Evolutionary conservation across 768 basidiomycete genomes (phyloP).

Genomic region (Tricholoma furcatifolium): DNA sequence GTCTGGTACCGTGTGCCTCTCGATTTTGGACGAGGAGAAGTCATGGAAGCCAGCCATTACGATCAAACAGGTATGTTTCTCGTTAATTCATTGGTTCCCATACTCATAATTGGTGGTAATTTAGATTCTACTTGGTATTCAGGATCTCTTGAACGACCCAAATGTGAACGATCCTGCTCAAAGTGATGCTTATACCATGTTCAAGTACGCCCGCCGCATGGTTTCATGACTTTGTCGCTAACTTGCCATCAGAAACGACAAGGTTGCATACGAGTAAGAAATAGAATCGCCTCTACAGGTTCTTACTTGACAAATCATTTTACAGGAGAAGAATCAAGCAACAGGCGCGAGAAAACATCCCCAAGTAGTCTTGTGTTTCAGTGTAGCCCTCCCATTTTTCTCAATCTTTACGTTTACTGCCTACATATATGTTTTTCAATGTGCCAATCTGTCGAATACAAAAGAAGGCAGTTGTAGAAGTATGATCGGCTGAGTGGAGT

Average conservation of each 20-base stretch:
- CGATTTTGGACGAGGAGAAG: conserved; percentile 98
- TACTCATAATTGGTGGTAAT: conserved; percentile 2
- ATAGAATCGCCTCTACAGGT: neutral
- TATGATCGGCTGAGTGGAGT: conserved; percentile 1
- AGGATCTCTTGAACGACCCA: conserved; percentile 92
- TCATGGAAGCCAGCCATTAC: conserved; percentile 99
- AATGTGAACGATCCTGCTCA: conserved; percentile 98
- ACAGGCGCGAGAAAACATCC: conserved; percentile 89
- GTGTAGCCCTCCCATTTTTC: conserved; percentile 1
- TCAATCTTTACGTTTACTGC: neutral
- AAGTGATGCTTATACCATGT: conserved; percentile 98
- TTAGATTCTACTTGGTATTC: conserved; percentile 93
- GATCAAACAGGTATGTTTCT: conserved; percentile 81
- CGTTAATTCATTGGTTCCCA: neutral
- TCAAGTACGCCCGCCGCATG: conserved; percentile 66
- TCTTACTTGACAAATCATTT: neutral
- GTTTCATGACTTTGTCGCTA: conserved; percentile 5
- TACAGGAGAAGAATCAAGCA: conserved; percentile 72
- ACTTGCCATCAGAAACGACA: conserved; percentile 73
- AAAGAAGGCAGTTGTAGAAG: conserved; percentile 1
- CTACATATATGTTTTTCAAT: conserved; percentile 1
- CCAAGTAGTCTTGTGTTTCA: conserved; percentile 56
- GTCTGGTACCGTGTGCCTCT: conserved; percentile 96
- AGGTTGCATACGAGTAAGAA: conserved; percentile 84
- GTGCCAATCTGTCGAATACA: neutral